Conservation (phyloP, 1,284 basidiomycete genomes). For the Limonomyces culmigenus region DNA sequence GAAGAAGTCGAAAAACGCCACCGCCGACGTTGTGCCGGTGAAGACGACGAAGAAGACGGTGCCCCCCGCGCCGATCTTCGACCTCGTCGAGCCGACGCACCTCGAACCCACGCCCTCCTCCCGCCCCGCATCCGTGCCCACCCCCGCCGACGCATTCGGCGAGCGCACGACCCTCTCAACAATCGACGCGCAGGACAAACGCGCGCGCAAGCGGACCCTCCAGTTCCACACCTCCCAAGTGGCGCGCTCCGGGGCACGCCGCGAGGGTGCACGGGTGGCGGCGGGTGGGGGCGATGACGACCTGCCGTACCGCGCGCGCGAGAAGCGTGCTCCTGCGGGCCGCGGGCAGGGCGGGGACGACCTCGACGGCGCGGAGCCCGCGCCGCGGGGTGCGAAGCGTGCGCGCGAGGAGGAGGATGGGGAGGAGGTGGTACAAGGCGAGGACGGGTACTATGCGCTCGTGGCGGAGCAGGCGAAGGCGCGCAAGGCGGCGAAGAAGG, state of each 20-base stretch:
- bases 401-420: slow-evolving; percentile 28
- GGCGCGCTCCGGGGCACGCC: slow-evolving; percentile 53
- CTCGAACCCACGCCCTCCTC: slow-evolving; percentile 15
- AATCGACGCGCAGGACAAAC: slow-evolving; percentile 71
- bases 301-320: slow-evolving; percentile 60
- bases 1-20: slow-evolving; percentile 7
- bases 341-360: slow-evolving; percentile 39
- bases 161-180: slow-evolving; percentile 55
- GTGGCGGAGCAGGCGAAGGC: slow-evolving; percentile 61
- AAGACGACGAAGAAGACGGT: slow-evolving; percentile 23
- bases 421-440: slow-evolving; percentile 19
- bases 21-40: slow-evolving; percentile 19
- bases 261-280: slow-evolving; percentile 50
- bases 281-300: slow-evolving; percentile 77
- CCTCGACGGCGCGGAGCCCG: slow-evolving; percentile 30
- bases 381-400: slow-evolving; percentile 22
- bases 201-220: slow-evolving; percentile 58
- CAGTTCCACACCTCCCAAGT: slow-evolving; percentile 80
- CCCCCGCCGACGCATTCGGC: slow-evolving; percentile 44
- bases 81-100: slow-evolving; percentile 60
- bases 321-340: slow-evolving; percentile 38
- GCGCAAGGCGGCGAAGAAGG: slow-evolving; percentile 65
- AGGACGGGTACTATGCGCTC: slow-evolving; percentile 76
- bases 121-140: slow-evolving; percentile 6
- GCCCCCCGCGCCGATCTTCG: slow-evolving; percentile 29